Evolutionary conservation across 2,329 filamentous ascomycete species (phyloP).

Genomic region (Ophiocordyceps australis): DNA sequence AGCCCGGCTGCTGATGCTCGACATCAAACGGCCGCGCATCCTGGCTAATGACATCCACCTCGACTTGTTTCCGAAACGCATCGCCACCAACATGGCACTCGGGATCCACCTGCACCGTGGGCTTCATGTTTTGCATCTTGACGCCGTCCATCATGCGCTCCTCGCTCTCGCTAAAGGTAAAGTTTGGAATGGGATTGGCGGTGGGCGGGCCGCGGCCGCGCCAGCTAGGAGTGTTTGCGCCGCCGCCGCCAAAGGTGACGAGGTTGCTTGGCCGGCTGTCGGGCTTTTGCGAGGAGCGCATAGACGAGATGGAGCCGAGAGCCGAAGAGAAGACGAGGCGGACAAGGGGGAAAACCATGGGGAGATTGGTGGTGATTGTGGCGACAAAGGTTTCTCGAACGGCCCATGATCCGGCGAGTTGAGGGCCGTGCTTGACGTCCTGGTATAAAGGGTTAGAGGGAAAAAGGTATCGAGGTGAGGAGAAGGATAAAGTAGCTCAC

Average conservation of each 20-base stretch:
- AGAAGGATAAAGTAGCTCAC: slow-evolving; percentile 5
- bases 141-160: slow-evolving; percentile 6
- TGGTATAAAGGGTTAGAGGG: slow-evolving; percentile 4
- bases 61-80: too few relatives aligned
- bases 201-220: slow-evolving; percentile 3
- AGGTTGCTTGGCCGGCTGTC: slow-evolving; percentile 6
- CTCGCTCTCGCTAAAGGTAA: slow-evolving; percentile 8
- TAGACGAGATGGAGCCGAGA: slow-evolving; percentile 7
- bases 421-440: slow-evolving; percentile 20
- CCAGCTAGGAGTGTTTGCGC: slow-evolving; percentile 2
- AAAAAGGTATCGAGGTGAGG: neutral
- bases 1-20: too few relatives aligned
- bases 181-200: slow-evolving; percentile 4
- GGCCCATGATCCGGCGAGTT: slow-evolving; percentile 21
- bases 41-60: too few relatives aligned
- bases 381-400: slow-evolving; percentile 25
- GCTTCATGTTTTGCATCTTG: slow-evolving; percentile 5
- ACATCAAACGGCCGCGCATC: too few relatives aligned
- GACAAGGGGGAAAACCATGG: slow-evolving; percentile 25
- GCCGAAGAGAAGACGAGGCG: slow-evolving; percentile 13
- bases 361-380: slow-evolving; percentile 22
- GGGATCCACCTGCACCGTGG: too few relatives aligned
- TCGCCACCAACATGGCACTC: too few relatives aligned
- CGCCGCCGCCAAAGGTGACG: slow-evolving; percentile 5
- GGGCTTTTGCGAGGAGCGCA: slow-evolving; percentile 5